Evolutionary conservation across 345 rosid species (phyloP).

Genomic region (Acer yangbiense): DNA sequence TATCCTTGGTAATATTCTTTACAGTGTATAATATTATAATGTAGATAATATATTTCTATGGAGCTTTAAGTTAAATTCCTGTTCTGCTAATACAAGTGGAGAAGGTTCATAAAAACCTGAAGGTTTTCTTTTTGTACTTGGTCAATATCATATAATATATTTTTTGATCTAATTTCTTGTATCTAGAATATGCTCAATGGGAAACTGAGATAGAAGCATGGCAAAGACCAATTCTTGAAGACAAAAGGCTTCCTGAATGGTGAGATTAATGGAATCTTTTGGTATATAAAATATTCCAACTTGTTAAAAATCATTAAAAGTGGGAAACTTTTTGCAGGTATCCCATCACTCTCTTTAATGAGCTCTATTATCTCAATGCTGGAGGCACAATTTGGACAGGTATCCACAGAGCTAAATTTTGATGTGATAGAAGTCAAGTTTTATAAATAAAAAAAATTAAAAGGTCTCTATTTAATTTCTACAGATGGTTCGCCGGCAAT

Average conservation of each 20-base stretch:
- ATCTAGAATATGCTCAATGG: constrained; percentile 70
- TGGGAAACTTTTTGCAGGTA: constrained; percentile 61
- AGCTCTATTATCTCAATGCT: constrained; percentile 88
- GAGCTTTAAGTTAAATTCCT: not conserved
- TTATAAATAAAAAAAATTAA: not conserved
- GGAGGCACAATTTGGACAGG: constrained; percentile 99
- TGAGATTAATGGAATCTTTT: constrained; percentile 27
- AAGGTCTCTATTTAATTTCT: constrained; percentile 16
- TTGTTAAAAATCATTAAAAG: constrained; percentile 20
- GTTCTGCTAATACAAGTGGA: not conserved
- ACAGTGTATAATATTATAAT: not conserved
- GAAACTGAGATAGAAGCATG: constrained; percentile 86
- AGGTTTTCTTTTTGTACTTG: not conserved
- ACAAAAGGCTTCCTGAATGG: constrained; percentile 89
- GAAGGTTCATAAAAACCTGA: not conserved
- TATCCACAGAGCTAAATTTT: constrained; percentile 20
- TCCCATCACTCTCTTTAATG: constrained; percentile 82
- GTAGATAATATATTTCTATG: not conserved
- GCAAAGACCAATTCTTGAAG: constrained; percentile 93
- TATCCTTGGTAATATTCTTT: constrained; percentile 54
- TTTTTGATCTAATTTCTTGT: constrained; percentile 18
- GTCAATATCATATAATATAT: not conserved
- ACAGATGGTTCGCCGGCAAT: constrained; percentile 82
- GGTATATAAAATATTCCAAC: constrained; percentile 19
- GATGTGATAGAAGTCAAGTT: constrained; percentile 4